These are phyloP conservation scores for Pythium aphanidermatum DNA, from an alignment of 352 stramenopile genomes.

Conservation along the genomic window DNA sequence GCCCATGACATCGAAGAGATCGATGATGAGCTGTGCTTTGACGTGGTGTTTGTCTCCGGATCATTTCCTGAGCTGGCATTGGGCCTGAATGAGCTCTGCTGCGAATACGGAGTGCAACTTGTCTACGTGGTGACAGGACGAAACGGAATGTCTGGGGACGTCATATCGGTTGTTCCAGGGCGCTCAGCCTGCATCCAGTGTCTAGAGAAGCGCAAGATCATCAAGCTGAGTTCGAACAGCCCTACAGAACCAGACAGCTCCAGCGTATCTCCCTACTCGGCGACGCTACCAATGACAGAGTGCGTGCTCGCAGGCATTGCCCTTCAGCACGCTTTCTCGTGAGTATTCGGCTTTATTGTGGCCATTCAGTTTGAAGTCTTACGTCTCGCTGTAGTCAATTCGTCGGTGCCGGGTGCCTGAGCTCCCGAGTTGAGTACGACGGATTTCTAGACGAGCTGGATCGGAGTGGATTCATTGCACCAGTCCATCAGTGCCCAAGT, in stretches of 20 bases:
- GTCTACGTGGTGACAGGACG: slow-evolving; percentile 22
- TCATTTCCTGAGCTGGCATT: slow-evolving; percentile 20
- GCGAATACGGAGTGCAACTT: slow-evolving; percentile 27
- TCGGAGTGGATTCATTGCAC: slow-evolving; percentile 31
- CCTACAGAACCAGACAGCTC: neutral
- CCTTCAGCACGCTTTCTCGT: slow-evolving; percentile 36
- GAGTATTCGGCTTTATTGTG: neutral
- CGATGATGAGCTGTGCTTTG: slow-evolving; percentile 11
- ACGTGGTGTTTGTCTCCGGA: slow-evolving; percentile 33
- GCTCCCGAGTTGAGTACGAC: slow-evolving; percentile 41
- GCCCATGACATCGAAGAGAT: no score
- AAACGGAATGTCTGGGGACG: slow-evolving; percentile 34
- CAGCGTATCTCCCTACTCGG: neutral
- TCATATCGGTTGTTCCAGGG: slow-evolving; percentile 29
- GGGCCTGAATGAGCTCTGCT: slow-evolving; percentile 40
- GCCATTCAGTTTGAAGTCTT: neutral
- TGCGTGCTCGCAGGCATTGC: slow-evolving; percentile 41
- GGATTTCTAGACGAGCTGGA: slow-evolving; percentile 38
- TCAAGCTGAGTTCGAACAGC: slow-evolving; percentile 15
- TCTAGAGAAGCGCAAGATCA: slow-evolving; percentile 36
- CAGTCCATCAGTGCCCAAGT: slow-evolving; percentile 34
- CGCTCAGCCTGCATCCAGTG: slow-evolving; percentile 38
- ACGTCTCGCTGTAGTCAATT: slow-evolving; percentile 4
- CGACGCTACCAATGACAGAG: slow-evolving; percentile 31
- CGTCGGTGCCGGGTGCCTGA: slow-evolving; percentile 23